Evolutionary conservation across 345 rosid species (phyloP).

Genomic region (Aquilaria malaccensis): DNA sequence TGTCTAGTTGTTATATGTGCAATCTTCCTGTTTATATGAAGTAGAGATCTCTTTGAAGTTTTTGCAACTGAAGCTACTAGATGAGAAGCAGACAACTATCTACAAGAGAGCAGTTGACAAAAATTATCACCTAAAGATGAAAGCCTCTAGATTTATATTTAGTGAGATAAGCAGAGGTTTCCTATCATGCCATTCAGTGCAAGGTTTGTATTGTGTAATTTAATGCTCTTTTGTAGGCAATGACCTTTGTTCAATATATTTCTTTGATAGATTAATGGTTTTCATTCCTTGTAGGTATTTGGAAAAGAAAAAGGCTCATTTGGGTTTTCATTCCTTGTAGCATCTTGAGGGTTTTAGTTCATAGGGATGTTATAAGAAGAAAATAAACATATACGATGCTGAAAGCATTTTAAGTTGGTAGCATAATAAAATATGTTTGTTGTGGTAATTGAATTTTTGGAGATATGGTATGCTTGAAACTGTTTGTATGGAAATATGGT

Average conservation of each 20-base stretch:
- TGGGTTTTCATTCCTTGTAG: constrained; percentile 36
- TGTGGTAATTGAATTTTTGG: too few relatives aligned
- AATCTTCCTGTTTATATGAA: background rate
- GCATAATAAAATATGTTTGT: too few relatives aligned
- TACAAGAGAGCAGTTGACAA: constrained; percentile 84
- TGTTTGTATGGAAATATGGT: too few relatives aligned
- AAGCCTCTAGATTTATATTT: constrained; percentile 92
- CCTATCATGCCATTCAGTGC: constrained; percentile 88
- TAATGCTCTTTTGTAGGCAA: constrained; percentile 19
- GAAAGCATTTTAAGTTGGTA: too few relatives aligned
- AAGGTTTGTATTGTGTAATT: constrained; percentile 44
- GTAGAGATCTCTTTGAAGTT: constrained; percentile 8
- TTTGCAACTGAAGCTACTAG: constrained; percentile 84
- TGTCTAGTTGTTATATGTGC: background rate
- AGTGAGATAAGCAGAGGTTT: constrained; percentile 84
- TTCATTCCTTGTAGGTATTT: constrained; percentile 46
- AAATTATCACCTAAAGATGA: constrained; percentile 92
- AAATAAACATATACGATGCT: too few relatives aligned
- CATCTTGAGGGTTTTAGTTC: too few relatives aligned
- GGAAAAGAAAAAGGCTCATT: constrained; percentile 94
- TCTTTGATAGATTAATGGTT: background rate
- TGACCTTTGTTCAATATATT: constrained; percentile 7
- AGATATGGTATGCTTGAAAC: too few relatives aligned
- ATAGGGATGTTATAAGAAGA: too few relatives aligned
- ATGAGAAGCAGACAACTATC: constrained; percentile 91